Evolutionary conservation across 768 basidiomycete species (phyloP).

Genomic region (Kwoniella sp.): DNA sequence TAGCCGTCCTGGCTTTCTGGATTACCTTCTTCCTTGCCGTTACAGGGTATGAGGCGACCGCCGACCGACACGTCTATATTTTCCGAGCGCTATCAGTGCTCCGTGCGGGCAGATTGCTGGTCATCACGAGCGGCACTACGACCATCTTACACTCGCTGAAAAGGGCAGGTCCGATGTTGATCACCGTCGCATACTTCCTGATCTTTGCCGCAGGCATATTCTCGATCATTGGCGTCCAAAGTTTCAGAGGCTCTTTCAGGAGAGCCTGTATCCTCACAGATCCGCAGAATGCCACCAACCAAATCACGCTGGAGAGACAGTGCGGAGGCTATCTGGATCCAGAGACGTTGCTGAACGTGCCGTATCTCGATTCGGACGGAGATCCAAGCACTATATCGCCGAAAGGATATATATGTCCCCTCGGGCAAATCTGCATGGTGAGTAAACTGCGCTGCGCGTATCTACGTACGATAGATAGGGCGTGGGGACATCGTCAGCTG

Average conservation of each 20-base stretch:
- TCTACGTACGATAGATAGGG: neutral
- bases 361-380: slow-evolving; percentile 60
- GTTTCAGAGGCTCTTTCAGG: slow-evolving; percentile 82
- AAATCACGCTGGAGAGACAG: slow-evolving; percentile 59
- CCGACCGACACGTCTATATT: slow-evolving; percentile 71
- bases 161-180: slow-evolving; percentile 82
- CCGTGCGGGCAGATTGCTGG: slow-evolving; percentile 75
- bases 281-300: slow-evolving; percentile 51
- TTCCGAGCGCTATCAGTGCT: slow-evolving; percentile 88
- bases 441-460: slow-evolving; percentile 21
- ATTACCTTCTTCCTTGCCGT: slow-evolving; percentile 72
- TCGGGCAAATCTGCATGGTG: slow-evolving; percentile 81
- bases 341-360: slow-evolving; percentile 59
- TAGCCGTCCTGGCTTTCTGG: slow-evolving; percentile 88
- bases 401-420: slow-evolving; percentile 89
- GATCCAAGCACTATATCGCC: slow-evolving; percentile 54
- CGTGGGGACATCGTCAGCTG: too few relatives aligned
- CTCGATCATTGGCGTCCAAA: slow-evolving; percentile 91
- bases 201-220: slow-evolving; percentile 86
- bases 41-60: slow-evolving; percentile 68
- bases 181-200: slow-evolving; percentile 87
- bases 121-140: slow-evolving; percentile 89
- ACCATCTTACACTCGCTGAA: slow-evolving; percentile 93
- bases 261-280: slow-evolving; percentile 56
- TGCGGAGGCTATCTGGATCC: slow-evolving; percentile 84